phyloP scores from a whole-genome alignment of 2,329 filamentous ascomycete genomes.

The Elsinoe perseae region DNA sequence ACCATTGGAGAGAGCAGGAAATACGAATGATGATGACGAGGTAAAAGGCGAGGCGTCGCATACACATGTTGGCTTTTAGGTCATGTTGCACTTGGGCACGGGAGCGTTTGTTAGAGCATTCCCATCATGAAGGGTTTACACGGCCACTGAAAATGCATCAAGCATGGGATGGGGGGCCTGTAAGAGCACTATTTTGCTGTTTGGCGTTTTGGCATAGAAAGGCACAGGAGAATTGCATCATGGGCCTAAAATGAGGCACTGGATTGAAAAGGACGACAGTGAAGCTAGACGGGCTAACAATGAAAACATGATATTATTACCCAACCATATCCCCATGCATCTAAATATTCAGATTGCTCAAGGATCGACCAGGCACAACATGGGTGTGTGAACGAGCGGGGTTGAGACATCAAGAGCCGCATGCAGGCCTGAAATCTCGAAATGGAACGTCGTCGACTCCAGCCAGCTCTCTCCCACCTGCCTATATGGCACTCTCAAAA shows the following conservation, averaged over 20 bases:
- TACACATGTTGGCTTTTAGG: constrained; percentile 2
- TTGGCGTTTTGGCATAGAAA: background rate
- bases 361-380: background rate
- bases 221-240: background rate
- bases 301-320: background rate
- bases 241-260: background rate
- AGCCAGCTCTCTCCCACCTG: background rate
- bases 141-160: background rate
- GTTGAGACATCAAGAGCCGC: background rate
- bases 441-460: background rate
- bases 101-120: background rate
- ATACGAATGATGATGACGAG: background rate
- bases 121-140: background rate
- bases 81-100: background rate
- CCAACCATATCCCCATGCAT: background rate
- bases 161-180: background rate
- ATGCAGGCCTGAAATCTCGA: constrained; percentile 1
- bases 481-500: background rate
- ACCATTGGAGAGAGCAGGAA: constrained; percentile 14
- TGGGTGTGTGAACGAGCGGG: constrained; percentile 1
- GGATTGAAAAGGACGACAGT: constrained; percentile 4
- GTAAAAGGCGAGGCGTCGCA: background rate
- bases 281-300: background rate
- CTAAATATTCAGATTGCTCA: background rate
- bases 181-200: background rate